phyloP scores from a whole-genome alignment of 208 protist genomes.

The Leishmania martiniquensis region DNA sequence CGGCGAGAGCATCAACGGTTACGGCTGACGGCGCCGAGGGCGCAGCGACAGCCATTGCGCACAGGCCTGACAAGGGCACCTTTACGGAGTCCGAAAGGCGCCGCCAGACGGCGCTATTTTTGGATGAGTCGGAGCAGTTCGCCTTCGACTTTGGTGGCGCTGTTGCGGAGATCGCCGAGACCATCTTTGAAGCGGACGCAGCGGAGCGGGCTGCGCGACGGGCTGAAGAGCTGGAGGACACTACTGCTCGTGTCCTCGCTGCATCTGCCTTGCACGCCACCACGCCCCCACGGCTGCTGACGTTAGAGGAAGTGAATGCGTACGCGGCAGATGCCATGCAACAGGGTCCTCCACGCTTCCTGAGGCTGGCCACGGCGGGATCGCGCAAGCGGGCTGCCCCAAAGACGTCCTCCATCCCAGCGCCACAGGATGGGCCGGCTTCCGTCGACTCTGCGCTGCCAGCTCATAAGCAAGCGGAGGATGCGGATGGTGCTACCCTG shows the following conservation, averaged over 20 bases:
- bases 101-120: conserved; percentile 58
- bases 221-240: conserved; percentile 22
- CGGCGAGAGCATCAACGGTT: background rate
- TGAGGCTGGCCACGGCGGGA: conserved; percentile 15
- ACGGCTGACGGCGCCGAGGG: background rate
- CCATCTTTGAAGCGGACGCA: conserved; percentile 12
- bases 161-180: conserved; percentile 16
- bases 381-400: conserved; percentile 3
- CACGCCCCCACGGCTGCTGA: conserved; percentile 14
- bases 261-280: conserved; percentile 1
- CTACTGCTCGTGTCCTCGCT: conserved; percentile 19
- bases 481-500: conserved; percentile 25
- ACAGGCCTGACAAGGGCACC: background rate
- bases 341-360: conserved; percentile 17
- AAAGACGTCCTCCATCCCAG: background rate
- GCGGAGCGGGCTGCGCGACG: conserved; percentile 19
- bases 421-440: background rate
- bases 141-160: conserved; percentile 80
- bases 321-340: conserved; percentile 21
- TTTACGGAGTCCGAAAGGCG: conserved; percentile 27
- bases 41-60: background rate
- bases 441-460: background rate
- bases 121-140: conserved; percentile 77
- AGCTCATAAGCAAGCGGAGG: conserved; percentile 2
- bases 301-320: conserved; percentile 31